A percentile compares a stretch with the other conserved stretches of the same genome.
Conservation (phyloP, 225 moss, liverwort and hornwort genomes). For the Physcomitrium patens region DNA sequence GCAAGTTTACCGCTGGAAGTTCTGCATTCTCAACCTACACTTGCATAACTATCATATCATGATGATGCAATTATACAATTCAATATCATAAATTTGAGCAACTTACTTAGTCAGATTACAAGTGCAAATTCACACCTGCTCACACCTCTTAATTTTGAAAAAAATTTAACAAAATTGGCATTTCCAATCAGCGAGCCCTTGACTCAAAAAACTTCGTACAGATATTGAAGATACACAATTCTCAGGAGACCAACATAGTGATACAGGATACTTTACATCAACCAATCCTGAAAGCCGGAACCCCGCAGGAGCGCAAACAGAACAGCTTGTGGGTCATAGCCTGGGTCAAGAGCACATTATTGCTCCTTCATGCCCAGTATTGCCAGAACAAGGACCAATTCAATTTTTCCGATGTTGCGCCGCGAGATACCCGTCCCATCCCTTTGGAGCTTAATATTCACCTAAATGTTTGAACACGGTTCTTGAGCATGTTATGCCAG, state of each 20-base stretch:
- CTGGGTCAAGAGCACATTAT: conserved; percentile 43
- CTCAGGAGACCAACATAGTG: conserved; percentile 32
- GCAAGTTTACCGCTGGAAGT: too few relatives aligned
- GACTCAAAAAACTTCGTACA: conserved; percentile 41
- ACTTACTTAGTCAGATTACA: not conserved
- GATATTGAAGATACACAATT: conserved; percentile 25
- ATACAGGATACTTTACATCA: conserved; percentile 44
- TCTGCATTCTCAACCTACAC: too few relatives aligned
- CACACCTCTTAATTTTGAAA: not conserved
- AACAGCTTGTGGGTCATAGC: conserved; percentile 36
- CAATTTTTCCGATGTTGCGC: conserved; percentile 17
- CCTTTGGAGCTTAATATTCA: conserved; percentile 11
- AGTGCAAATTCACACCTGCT: not conserved
- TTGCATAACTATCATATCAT: too few relatives aligned
- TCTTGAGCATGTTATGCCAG: conserved; percentile 20
- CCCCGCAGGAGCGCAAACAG: conserved; percentile 24
- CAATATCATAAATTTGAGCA: too few relatives aligned
- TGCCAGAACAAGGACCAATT: conserved; percentile 28
- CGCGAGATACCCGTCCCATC: conserved; percentile 21
- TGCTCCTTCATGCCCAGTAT: conserved; percentile 46
- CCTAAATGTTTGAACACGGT: conserved; percentile 29
- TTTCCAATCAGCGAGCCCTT: conserved; percentile 38
- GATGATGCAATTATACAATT: too few relatives aligned
- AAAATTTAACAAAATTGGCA: conserved; percentile 29
- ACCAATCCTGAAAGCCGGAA: conserved; percentile 35